Percentiles rank a stretch among this genome's conserved stretches.
These are phyloP conservation scores for Hypholoma sublateritium DNA, from an alignment of 768 basidiomycete genomes.

Conservation along the genomic window DNA sequence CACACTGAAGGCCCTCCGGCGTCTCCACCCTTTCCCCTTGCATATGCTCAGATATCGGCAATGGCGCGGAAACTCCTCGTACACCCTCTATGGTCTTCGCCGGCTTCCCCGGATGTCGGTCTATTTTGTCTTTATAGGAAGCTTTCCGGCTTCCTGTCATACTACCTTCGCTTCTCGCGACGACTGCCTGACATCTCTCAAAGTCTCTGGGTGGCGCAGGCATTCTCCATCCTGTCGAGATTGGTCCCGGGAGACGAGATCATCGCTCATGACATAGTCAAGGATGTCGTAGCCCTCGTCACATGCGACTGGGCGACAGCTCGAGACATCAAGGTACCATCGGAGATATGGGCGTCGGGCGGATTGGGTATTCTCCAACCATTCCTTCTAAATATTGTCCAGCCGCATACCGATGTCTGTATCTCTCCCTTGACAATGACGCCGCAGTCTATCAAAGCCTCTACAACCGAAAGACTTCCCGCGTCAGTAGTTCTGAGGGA, in stretches of 20 bases:
- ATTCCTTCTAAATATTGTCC: constrained; percentile 53
- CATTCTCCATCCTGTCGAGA: constrained; percentile 51
- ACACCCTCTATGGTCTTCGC: constrained; percentile 52
- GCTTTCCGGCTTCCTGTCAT: constrained; percentile 50
- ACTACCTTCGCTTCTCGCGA: constrained; percentile 60
- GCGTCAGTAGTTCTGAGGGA: constrained; percentile 22
- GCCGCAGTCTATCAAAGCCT: constrained; percentile 53
- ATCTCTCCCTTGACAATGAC: constrained; percentile 54
- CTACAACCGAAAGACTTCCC: constrained; percentile 55
- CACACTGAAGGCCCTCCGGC: constrained; percentile 34
- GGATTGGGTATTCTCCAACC: constrained; percentile 55
- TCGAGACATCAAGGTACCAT: constrained; percentile 36
- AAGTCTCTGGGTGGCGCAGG: constrained; percentile 68
- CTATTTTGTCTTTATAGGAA: constrained; percentile 39
- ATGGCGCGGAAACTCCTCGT: constrained; percentile 49
- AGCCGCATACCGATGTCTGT: constrained; percentile 36
- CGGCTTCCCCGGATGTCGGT: constrained; percentile 19
- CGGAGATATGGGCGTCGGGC: constrained; percentile 48
- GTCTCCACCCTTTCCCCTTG: constrained; percentile 61
- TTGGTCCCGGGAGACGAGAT: constrained; percentile 79
- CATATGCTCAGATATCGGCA: constrained; percentile 54
- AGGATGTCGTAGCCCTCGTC: constrained; percentile 36
- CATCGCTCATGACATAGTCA: constrained; percentile 41
- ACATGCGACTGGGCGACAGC: constrained; percentile 40
- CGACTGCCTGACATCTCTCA: constrained; percentile 53